These are phyloP conservation scores for Phoma sp. DNA, from an alignment of 2,329 filamentous ascomycete species.

Conservation along the genomic window DNA sequence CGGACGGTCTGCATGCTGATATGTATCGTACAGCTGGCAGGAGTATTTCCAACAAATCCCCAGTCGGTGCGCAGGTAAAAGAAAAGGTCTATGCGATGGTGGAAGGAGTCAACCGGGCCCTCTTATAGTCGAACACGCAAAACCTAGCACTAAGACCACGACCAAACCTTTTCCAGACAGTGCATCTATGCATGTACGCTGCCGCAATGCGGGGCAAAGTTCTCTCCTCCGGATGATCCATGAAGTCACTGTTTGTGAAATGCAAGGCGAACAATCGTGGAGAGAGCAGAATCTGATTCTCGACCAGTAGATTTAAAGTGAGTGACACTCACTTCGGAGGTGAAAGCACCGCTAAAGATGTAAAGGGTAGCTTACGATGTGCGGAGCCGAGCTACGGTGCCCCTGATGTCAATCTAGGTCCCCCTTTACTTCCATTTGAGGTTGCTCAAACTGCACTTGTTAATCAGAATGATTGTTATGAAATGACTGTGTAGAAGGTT, in stretches of 20 bases:
- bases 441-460: too few species aligned
- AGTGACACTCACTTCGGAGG: neutral
- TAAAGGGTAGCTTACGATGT: neutral
- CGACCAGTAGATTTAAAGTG: neutral
- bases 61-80: neutral
- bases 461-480: too few species aligned
- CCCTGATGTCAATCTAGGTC: neutral
- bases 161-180: neutral
- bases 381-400: conserved; percentile 2
- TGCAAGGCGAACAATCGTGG: too few species aligned
- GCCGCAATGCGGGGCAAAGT: neutral
- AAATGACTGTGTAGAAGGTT: neutral
- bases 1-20: neutral
- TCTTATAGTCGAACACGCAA: neutral
- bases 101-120: neutral
- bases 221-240: neutral
- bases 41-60: neutral
- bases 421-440: neutral
- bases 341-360: neutral
- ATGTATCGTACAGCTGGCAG: neutral
- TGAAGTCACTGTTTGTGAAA: neutral
- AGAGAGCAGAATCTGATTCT: neutral
- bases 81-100: neutral
- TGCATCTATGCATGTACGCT: neutral
- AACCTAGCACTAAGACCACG: neutral